Evolutionary conservation across 1,284 basidiomycete species (phyloP), one percentile per base, ranked within the genome.

Genomic region (Cryptococcus sp.): DNA sequence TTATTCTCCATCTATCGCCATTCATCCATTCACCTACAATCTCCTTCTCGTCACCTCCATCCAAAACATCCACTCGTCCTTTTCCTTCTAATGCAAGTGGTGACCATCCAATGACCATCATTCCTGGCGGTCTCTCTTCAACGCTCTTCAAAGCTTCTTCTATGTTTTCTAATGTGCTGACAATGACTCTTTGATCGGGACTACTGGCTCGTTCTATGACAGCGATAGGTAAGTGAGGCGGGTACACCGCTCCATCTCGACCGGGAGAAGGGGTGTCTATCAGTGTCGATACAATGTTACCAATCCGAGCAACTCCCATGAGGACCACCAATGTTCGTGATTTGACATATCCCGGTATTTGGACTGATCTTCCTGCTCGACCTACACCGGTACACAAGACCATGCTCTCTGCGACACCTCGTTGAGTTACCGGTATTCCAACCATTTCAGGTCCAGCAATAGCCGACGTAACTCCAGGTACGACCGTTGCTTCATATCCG

Each of bases 41-140:
- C 41, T 57, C 60, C 49, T 60, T 61, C 45, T 73, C 69, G 2
- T 58, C 63, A 44, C 71, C 71, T 13, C 68, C 70, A 57, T 83
- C 80, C 42, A 83, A 69, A 4, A 83, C 76, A 45, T 72, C 75
- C 43, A 82, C 76, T 38, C 80, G 78, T 2, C 83, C 83, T 49
- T 74, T 63, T 0, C 82, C 82, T 43, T 81, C 79, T 36, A 84
- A 69, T 31, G 79, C 78, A 31, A 83, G 65, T 11, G 79, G 80
- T 4, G 87, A 82, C 94, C 94, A 98, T 0, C 95, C 94, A 58
- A 98, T 83, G 31, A 97, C 82, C 68, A 98, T 88, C 88, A 98
- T 94, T 2, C 92, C 94, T 0, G 95, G 95, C 4, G 94, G 93
- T 32, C 94, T 79, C 72, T 97, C 92, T 65, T 93, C 89, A 4